These are phyloP conservation scores for Annulohypoxylon moriforme DNA, from an alignment of 495 filamentous ascomycete genomes.

Conservation along the genomic window DNA sequence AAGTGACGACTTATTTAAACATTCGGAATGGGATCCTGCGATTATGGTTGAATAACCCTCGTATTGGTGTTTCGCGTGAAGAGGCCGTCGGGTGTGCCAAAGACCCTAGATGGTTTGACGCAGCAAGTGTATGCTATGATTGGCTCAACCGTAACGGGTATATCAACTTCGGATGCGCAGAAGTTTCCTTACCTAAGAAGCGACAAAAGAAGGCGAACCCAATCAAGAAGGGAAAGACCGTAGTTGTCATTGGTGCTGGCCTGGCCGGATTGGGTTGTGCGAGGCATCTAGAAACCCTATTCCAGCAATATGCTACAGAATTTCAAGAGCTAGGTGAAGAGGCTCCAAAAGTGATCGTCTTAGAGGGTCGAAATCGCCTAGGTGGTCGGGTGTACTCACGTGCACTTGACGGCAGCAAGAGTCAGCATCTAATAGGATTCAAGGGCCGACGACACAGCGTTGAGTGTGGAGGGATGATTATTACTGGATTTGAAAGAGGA, in stretches of 20 bases:
- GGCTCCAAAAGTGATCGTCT: conserved; percentile 77
- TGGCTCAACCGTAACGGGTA: conserved; percentile 93
- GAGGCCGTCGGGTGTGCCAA: conserved; percentile 94
- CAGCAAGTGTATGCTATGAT: conserved; percentile 88
- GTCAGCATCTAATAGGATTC: conserved; percentile 50
- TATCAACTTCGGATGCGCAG: conserved; percentile 95
- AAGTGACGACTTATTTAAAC: conserved; percentile 96
- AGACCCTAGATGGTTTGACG: conserved; percentile 88
- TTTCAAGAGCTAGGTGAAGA: conserved; percentile 71
- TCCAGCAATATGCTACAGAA: conserved; percentile 76
- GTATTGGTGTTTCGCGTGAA: conserved; percentile 84
- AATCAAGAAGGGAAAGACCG: conserved; percentile 68
- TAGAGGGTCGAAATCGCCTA: conserved; percentile 88
- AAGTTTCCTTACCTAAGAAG: conserved; percentile 57
- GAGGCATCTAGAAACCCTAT: conserved; percentile 86
- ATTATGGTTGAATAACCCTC: conserved; percentile 89
- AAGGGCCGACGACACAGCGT: conserved; percentile 78
- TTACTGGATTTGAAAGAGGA: conserved; percentile 94
- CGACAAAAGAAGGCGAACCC: conserved; percentile 50
- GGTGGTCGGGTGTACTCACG: conserved; percentile 97
- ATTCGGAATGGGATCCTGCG: conserved; percentile 95
- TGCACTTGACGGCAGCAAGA: conserved; percentile 63
- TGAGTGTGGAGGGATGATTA: conserved; percentile 96
- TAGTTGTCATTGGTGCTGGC: conserved; percentile 93
- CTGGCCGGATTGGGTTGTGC: conserved; percentile 94